Evolutionary conservation across 441 rosid genomes (phyloP), one percentile per base, ranked within the genome.

Genomic region (Dalechampia spathulata): DNA sequence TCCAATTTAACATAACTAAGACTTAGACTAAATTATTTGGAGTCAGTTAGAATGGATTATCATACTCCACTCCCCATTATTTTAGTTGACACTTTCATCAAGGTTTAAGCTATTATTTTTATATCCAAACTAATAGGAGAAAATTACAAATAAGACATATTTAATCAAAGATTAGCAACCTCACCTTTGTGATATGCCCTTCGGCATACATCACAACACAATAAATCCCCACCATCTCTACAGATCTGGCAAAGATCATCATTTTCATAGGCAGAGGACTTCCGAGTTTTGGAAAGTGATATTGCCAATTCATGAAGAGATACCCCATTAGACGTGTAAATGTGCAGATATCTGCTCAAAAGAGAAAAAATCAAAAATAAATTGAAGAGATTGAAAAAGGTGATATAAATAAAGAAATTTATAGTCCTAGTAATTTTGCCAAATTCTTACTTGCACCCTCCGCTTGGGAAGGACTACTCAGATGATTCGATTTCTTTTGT

Each of bases 241-340:
- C 96, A 91, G 49, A 91, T 71, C 68, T 79, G 79, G 65, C 98
- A 91, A 36, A 86, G 84, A 55, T 88, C 96, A 72, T 91, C 98
- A 77, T 81, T 88, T 59, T 88, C 91, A 19, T 28, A 55, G 38
- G 73, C 36, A 34, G 90, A 75, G 52, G 83, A 67, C 73, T 67
- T 80, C 66, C 73, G 71, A 37, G 49, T 71, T 77, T 75, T 86
- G 48, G 80, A 70, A 37, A 88, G 58, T 59, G 75, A 76, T 64
- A 91, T 50, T 27, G 98, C 73, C 63, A 84, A 68, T 66, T 91
- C 98, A 72, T 88, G 98, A 49, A 91, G 96, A 67, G 98, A 88
- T 22, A 91, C 96, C n/a, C 98, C 98, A 72, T 91, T 91, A 52
- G 98, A 88, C 43, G 95, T 91, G 71, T 84, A 91, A 60, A 91